Conservation (phyloP, 2,329 filamentous ascomycete species). For the Alternaria sp. region DNA sequence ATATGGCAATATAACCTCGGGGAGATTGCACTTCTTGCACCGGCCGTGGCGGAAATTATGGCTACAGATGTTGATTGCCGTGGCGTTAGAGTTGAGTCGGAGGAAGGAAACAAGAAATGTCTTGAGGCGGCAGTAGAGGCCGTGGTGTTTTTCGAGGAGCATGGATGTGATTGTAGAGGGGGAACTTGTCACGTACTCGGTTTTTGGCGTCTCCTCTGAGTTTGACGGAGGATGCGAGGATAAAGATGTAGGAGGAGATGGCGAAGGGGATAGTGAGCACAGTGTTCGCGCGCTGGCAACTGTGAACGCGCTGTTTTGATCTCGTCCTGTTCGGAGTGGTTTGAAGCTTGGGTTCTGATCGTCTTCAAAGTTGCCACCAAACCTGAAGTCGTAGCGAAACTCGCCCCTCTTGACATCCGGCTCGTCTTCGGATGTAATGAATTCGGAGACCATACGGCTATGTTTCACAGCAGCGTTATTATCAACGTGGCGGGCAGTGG, state of each 20-base stretch:
- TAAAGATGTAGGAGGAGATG: not conserved
- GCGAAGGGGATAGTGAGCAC: not conserved
- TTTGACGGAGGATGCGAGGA: not conserved
- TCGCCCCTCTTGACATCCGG: not conserved
- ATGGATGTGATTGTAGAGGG: not conserved
- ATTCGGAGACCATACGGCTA: not conserved
- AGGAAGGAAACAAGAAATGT: not conserved
- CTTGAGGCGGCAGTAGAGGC: constrained; percentile 9
- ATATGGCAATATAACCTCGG: not conserved
- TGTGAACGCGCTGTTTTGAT: not conserved
- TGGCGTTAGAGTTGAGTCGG: not conserved
- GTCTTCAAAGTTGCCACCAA: not conserved
- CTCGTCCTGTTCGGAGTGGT: not conserved
- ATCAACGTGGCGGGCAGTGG: not conserved
- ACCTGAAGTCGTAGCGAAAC: constrained; percentile 1
- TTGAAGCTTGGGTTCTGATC: not conserved
- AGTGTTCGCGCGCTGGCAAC: constrained; percentile 8
- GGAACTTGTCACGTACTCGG: not conserved
- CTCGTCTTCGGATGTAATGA: not conserved
- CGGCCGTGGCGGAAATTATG: not conserved
- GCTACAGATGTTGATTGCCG: not conserved
- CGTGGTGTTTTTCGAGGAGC: constrained; percentile 4
- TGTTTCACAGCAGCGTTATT: not conserved
- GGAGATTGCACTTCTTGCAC: constrained; percentile 8
- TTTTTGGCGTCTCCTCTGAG: not conserved